Base-by-base conservation (phyloP, 176 grass and related monocot genomes). In the Carex scoparia region DNA sequence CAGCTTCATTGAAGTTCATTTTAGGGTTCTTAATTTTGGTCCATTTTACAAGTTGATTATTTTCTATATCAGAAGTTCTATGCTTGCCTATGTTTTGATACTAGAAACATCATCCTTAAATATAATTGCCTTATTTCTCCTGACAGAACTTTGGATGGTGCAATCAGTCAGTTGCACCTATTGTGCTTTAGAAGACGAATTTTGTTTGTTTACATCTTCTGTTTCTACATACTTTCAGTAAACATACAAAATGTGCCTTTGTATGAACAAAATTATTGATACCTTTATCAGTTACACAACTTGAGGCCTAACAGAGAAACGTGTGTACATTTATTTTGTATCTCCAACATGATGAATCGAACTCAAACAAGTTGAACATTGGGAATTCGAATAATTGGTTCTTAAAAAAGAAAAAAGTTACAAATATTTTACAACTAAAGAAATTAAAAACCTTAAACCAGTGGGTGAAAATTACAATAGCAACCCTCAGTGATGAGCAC, bases 391-490 rank as follows among this genome's bases (percentile, higher is more conserved):
- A 57, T 58, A 18, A 56, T 78, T 14, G 28, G 3, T 78, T 32
- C 13, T 78, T 16, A 35, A 33, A 30, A 78, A 69, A 37, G 19
- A 35, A 68, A 28, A 54, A 67, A 37, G 28, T 9, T 23, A 11
- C 63, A 83, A 82, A 82, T 82, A 82, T 67, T 65, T 67, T 51
- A 46, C 60, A 67, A 54, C 63, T 54, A 67, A 42, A 14, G 72
- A 54, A 53, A 53, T 46, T 53, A 54, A 13, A 44, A 72, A 30
- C 48, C 23, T 55, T 54, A 7, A 55, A 49, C 46, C 72, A 35
- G 27, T 18, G 30, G 48, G 69, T 58, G 4, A 58, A n/a, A 76
- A 18, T 32, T 79, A 79, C 51, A 57, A 79, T 35, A 33, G 12
- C 51, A 79, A 58, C 11, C 73, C 73, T 78, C 73, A 78, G 1